A percentile compares a stretch with the other conserved stretches of the same genome.
These are phyloP conservation scores for Chaetomiaceae sp. DNA, from an alignment of 2,329 filamentous ascomycete genomes.

Conservation along the genomic window DNA sequence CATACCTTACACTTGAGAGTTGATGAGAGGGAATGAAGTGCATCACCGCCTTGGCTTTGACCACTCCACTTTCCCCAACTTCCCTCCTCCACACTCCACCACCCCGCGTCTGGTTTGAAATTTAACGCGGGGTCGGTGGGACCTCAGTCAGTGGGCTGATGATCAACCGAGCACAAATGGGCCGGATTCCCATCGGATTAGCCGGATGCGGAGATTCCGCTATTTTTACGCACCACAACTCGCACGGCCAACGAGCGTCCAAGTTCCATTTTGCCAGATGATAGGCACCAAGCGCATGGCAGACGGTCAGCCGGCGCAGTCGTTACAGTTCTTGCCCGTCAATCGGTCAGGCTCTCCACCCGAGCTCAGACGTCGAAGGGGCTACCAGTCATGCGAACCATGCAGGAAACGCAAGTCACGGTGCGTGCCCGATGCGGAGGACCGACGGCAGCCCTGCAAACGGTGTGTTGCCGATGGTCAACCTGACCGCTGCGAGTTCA, in stretches of 20 bases:
- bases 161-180: too few species aligned
- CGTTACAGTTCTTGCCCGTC: conserved; percentile 2
- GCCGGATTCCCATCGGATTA: not conserved
- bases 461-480: not conserved
- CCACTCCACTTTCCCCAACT: too few species aligned
- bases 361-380: not conserved
- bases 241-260: too few species aligned
- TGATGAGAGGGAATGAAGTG: too few species aligned
- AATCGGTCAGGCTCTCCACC: not conserved
- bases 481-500: not conserved
- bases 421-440: not conserved
- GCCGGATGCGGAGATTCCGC: not conserved
- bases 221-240: not conserved
- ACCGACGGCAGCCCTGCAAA: not conserved
- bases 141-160: too few species aligned
- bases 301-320: not conserved
- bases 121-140: too few species aligned
- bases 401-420: not conserved
- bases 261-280: not conserved
- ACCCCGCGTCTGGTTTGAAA: too few species aligned
- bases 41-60: too few species aligned
- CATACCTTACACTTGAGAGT: too few species aligned
- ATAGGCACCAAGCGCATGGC: not conserved
- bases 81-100: too few species aligned
- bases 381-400: not conserved